Base-by-base conservation (phyloP, 352 stramenopile species). In the Peronospora belbahrii region DNA sequence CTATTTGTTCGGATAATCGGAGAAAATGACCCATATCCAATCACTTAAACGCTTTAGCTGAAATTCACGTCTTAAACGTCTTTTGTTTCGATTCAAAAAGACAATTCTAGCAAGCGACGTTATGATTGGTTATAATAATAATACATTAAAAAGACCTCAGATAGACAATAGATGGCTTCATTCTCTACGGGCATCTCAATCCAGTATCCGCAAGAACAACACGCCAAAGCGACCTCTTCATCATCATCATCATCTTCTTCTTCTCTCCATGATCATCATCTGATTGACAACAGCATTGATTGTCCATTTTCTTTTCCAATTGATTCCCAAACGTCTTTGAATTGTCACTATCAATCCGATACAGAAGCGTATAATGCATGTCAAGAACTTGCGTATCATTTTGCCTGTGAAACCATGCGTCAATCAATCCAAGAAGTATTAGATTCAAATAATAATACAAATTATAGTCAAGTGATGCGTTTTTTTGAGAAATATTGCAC, bases 301-400 rank as follows among this genome's bases (percentile, higher is more conserved):
- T 53, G 47, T 36, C 52, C 60, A 17, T 70, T 59, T 39, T 34
- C 56, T 14, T 60, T 65, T 42, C 57, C 64, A n/a, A 18, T 18
- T n/a, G 2, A 15, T 30, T 52, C 49, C 0, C 31, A 39, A 1
- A 11, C 35, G 6, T 40, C 15, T 5, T 48, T 37, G 0, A 20
- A 55, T 25, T 32, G 20, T 25, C 45, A 44, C 1, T 48, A 56
- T 30, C 48, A 11, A 36, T 15, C 44, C 14, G 65, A 80, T 1
- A 63, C 65, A 0, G 59, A 78, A 46, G 51, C 38, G n/a, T 79
- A 81, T 51, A 48, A 22, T 2, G 60, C 51, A 10, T 74, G 56
- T 37, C 78, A 87, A 44, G 77, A 88, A 45, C 56, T 86, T 13
- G 76, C 76, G 22, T 85, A 81, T 33, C 71, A 80, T 24, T 82